Evolutionary conservation across 805 yeast genomes (phyloP), one percentile per base, ranked within the genome.

Genomic region (Candida mattraensis): DNA sequence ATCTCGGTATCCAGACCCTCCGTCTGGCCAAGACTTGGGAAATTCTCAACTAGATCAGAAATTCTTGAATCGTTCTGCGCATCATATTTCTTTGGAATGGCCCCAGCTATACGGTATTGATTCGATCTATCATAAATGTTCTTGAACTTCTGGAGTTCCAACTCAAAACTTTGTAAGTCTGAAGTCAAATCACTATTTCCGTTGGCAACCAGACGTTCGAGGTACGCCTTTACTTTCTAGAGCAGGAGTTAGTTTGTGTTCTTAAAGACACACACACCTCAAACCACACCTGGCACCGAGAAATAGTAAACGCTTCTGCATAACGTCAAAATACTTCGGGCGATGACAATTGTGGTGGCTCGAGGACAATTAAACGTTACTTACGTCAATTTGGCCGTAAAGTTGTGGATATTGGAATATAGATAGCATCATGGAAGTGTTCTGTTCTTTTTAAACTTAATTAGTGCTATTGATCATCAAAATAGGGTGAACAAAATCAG

Each of bases 51-150:
- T 23, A 46, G 27, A 28, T 42, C 45, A 8, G 23, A 24, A 11
- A 46, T 42, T 27, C 39, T 37, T 5, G 42, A 33, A 24, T 47
- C 51, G 1, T 15, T 34, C 3, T 18, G 21, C 17, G 8, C 33
- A 21, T 47, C 46, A 32, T 47, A 38, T n/a, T 23, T 33, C 21
- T 26, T 26, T 7, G 51, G 44, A 16, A 43, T 32, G 9, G 13
- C 15, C n/a, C 32, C 41, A 14, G 39, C 19, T 3, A 35, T 19
- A 24, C 51, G 37, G 24, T 36, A 16, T n/a, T 16, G 11, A 35
- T 41, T 47, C 28, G 41, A 28, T 18, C 19, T 18, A 18, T 27
- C 12, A 30, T 45, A 45, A 14, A 42, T 13, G 3, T 29, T 24
- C 18, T 14, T 9, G 19, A 45, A 45, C 22, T 22, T 37, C 9